These are phyloP conservation scores for Phytophthora fragariaefolia DNA, from an alignment of 352 stramenopile species.

Conservation along the genomic window DNA sequence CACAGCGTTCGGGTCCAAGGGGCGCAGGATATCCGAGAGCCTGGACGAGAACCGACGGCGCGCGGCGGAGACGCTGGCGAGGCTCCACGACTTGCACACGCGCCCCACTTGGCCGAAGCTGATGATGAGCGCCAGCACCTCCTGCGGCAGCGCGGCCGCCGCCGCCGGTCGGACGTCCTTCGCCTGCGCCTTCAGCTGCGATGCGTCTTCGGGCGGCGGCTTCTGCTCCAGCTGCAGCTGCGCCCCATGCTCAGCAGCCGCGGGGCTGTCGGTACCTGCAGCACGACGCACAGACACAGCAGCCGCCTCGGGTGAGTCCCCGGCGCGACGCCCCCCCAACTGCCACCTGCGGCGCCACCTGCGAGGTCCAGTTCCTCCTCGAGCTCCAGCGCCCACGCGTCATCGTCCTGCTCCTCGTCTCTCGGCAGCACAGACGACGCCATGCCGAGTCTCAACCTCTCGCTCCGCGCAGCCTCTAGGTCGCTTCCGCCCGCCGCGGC, in stretches of 20 bases:
- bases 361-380: conserved; percentile 67
- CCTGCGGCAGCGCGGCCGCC: conserved; percentile 64
- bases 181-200: not conserved
- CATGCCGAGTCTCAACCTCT: no score
- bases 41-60: conserved; percentile 66
- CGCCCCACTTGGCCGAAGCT: conserved; percentile 75
- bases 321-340: no score
- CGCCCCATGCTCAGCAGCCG: not conserved
- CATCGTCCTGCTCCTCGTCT: conserved; percentile 42
- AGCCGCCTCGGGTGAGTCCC: not conserved
- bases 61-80: conserved; percentile 68
- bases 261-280: conserved; percentile 7
- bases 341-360: no score
- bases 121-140: conserved; percentile 78
- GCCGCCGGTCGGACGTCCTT: conserved; percentile 17
- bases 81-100: conserved; percentile 84
- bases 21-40: conserved; percentile 59
- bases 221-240: conserved; percentile 29
- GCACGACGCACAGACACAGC: not conserved
- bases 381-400: conserved; percentile 70
- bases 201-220: not conserved
- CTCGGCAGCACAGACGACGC: not conserved
- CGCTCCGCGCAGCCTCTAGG: no score
- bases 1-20: conserved; percentile 54
- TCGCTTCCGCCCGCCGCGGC: conserved; percentile 22